These are phyloP conservation scores for Microsporum ferrugineum DNA, from an alignment of 2,329 filamentous ascomycete genomes.

Conservation along the genomic window DNA sequence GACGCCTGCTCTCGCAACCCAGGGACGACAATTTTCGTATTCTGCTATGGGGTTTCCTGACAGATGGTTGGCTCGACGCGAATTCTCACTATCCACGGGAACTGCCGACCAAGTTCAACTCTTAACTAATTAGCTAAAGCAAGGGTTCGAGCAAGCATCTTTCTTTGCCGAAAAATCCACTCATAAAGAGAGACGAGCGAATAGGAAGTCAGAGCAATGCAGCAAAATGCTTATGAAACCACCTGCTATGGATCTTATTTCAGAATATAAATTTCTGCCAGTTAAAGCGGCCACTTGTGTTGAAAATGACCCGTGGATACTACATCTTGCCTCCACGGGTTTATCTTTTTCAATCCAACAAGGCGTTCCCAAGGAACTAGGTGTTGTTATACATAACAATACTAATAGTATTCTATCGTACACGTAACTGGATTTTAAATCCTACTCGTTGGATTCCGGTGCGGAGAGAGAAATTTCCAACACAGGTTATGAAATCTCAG, in stretches of 20 bases:
- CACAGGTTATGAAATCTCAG: neutral
- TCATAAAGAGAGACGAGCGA: neutral
- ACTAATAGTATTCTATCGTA: neutral
- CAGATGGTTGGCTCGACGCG: neutral
- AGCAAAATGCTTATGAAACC: neutral
- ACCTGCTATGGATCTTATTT: neutral
- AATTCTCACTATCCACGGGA: neutral
- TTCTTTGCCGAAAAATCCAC: neutral
- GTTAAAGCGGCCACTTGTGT: neutral
- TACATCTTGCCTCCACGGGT: neutral
- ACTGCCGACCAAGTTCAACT: neutral
- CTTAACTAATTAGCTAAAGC: neutral
- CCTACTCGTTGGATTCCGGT: neutral
- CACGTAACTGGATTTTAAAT: neutral
- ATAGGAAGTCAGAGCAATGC: neutral
- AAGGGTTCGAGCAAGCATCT: neutral
- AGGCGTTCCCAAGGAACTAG: neutral
- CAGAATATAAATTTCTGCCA: neutral
- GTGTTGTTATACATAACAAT: neutral
- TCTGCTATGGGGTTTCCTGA: neutral
- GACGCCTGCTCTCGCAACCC: neutral
- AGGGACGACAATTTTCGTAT: neutral
- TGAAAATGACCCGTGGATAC: neutral
- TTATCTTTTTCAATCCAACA: neutral
- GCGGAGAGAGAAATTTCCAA: neutral